Conservation (phyloP, 2,329 filamentous ascomycete species). For the Monilinia aucupariae region DNA sequence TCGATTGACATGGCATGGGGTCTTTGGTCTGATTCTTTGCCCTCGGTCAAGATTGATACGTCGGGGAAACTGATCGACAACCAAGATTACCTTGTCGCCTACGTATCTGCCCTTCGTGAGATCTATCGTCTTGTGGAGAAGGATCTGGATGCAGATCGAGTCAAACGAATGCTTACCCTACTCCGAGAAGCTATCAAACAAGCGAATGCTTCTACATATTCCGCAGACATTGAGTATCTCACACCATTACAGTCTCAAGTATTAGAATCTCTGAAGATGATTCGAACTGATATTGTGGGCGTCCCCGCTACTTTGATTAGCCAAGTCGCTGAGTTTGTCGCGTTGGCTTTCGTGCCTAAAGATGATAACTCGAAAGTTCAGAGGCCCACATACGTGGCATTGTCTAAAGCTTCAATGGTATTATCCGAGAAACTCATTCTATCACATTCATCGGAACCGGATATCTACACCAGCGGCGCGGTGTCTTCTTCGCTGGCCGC, state of each 20-base stretch:
- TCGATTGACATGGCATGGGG: constrained; percentile 61
- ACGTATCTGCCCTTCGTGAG: constrained; percentile 68
- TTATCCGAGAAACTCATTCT: constrained; percentile 59
- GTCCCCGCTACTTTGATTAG: constrained; percentile 64
- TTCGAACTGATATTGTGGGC: constrained; percentile 60
- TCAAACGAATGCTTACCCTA: constrained; percentile 64
- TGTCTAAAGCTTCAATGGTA: constrained; percentile 76
- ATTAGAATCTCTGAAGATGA: constrained; percentile 59
- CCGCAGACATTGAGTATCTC: constrained; percentile 65
- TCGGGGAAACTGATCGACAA: constrained; percentile 53
- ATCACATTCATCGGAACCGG: constrained; percentile 53
- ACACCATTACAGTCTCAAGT: constrained; percentile 69
- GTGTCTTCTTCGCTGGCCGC: constrained; percentile 60
- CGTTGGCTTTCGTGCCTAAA: constrained; percentile 56
- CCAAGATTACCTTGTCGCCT: constrained; percentile 79
- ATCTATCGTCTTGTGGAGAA: constrained; percentile 70
- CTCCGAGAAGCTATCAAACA: constrained; percentile 66
- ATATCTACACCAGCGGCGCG: constrained; percentile 65
- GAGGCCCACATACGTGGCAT: constrained; percentile 78
- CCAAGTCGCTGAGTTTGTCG: constrained; percentile 64
- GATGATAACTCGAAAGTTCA: constrained; percentile 35
- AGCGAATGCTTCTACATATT: constrained; percentile 62
- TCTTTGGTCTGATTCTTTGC: constrained; percentile 64
- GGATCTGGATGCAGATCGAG: constrained; percentile 55
- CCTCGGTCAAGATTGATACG: constrained; percentile 41